Conservation (phyloP, 2,329 filamentous ascomycete genomes). For the Cladosporium sp. region DNA sequence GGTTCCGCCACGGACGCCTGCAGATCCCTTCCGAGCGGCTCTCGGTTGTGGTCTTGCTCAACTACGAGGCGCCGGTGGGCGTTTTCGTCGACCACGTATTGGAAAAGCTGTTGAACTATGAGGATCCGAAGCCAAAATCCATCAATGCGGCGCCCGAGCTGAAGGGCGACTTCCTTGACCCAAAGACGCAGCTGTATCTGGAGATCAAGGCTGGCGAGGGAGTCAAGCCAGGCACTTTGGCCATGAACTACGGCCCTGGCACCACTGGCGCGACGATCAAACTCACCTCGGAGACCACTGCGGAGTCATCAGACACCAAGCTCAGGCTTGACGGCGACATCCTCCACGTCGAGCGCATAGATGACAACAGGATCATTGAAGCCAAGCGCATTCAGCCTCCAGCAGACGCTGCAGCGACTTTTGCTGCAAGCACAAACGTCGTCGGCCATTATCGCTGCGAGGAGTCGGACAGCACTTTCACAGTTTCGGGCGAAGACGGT, state of each 20-base stretch:
- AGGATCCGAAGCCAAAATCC: constrained; percentile 25
- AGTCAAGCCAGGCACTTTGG: constrained; percentile 32
- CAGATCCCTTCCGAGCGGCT: constrained; percentile 41
- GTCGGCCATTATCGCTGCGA: constrained; percentile 41
- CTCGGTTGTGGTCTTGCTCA: constrained; percentile 46
- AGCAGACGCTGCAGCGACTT: background rate
- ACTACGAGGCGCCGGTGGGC: constrained; percentile 41
- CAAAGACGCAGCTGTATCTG: constrained; percentile 40
- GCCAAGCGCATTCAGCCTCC: constrained; percentile 14
- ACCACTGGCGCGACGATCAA: constrained; percentile 27
- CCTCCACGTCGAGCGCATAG: constrained; percentile 25
- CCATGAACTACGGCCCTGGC: constrained; percentile 38
- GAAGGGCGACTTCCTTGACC: constrained; percentile 45
- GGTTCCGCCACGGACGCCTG: constrained; percentile 43
- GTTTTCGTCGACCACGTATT: constrained; percentile 38
- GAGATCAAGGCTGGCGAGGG: constrained; percentile 26
- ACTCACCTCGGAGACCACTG: constrained; percentile 25
- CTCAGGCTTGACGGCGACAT: constrained; percentile 38
- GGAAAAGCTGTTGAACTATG: constrained; percentile 34
- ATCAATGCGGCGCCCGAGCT: constrained; percentile 32
- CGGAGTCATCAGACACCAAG: constrained; percentile 31
- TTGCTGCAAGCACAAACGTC: constrained; percentile 19
- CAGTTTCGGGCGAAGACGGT: constrained; percentile 39
- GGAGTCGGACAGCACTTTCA: constrained; percentile 44
- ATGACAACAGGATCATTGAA: constrained; percentile 26